Evolutionary conservation across 345 rosid species (phyloP).

Genomic region (Cardamine occulta): DNA sequence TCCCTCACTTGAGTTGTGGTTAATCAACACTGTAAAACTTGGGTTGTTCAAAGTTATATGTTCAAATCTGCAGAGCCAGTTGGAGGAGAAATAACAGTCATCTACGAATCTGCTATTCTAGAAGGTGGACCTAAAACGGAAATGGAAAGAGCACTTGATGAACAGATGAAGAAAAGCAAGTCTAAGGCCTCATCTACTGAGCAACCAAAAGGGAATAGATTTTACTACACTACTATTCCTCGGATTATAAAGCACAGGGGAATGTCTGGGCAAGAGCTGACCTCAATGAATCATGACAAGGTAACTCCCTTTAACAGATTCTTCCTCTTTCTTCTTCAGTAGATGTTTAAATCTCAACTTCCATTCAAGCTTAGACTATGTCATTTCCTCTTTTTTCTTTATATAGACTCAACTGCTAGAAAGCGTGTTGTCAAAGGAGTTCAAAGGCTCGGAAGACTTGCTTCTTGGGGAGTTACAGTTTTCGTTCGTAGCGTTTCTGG

Average conservation of each 20-base stretch:
- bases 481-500: slow-evolving; percentile 89
- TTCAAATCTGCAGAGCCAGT: slow-evolving; percentile 67
- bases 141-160: slow-evolving; percentile 76
- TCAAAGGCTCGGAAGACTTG: slow-evolving; percentile 72
- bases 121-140: slow-evolving; percentile 52
- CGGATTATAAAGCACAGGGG: slow-evolving; percentile 69
- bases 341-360: slow-evolving; percentile 3
- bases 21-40: not conserved
- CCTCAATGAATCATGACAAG: slow-evolving; percentile 95
- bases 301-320: slow-evolving; percentile 33
- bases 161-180: slow-evolving; percentile 64
- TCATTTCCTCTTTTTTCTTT: slow-evolving; percentile 8
- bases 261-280: slow-evolving; percentile 66
- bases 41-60: not conserved
- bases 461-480: slow-evolving; percentile 93
- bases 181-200: slow-evolving; percentile 49
- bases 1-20: not conserved
- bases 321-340: not conserved
- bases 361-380: slow-evolving; percentile 6
- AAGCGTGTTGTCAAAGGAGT: slow-evolving; percentile 58
- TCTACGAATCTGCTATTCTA: slow-evolving; percentile 57
- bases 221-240: slow-evolving; percentile 82
- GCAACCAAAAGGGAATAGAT: slow-evolving; percentile 54
- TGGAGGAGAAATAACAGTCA: slow-evolving; percentile 87
- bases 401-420: slow-evolving; percentile 73